Evolutionary conservation across 2,329 filamentous ascomycete genomes (phyloP).

Genomic region (Fusarium albidum): DNA sequence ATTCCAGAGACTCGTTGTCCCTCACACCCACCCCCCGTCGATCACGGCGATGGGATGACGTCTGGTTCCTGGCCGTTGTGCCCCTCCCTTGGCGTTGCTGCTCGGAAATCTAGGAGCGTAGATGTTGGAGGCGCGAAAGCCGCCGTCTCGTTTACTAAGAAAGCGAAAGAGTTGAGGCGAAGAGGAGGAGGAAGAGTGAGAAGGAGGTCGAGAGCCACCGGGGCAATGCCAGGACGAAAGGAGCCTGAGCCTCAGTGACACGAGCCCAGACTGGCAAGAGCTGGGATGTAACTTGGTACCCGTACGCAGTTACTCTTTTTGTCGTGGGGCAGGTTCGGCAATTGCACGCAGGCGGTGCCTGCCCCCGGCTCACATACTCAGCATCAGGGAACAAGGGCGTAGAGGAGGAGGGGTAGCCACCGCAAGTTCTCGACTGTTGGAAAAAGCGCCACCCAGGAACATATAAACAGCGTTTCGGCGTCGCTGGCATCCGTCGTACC

Average conservation of each 20-base stretch:
- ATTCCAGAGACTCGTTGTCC: slow-evolving; percentile 3
- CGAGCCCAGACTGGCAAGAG: not conserved
- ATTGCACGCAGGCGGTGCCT: not conserved
- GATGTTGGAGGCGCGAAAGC: too few species aligned
- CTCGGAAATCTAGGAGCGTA: too few species aligned
- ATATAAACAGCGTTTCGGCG: not conserved
- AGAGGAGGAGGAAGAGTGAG: not conserved
- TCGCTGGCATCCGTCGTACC: not conserved
- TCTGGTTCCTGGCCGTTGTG: slow-evolving; percentile 1
- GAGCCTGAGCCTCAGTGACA: not conserved
- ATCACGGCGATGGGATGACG: slow-evolving; percentile 9
- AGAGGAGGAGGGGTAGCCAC: slow-evolving; percentile 2
- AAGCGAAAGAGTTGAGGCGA: not conserved
- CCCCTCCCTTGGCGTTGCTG: slow-evolving; percentile 5
- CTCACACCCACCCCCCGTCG: not conserved
- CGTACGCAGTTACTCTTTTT: not conserved
- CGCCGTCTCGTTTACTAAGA: not conserved
- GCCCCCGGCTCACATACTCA: too few species aligned
- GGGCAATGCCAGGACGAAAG: not conserved
- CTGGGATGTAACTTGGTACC: slow-evolving; percentile 1
- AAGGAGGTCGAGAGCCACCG: too few species aligned
- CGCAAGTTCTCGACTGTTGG: not conserved
- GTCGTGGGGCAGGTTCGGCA: slow-evolving; percentile 2
- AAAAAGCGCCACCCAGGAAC: not conserved
- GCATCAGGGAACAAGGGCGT: not conserved